Evolutionary conservation across 495 filamentous ascomycete genomes (phyloP).

Genomic region (Penicillium coprophilum): DNA sequence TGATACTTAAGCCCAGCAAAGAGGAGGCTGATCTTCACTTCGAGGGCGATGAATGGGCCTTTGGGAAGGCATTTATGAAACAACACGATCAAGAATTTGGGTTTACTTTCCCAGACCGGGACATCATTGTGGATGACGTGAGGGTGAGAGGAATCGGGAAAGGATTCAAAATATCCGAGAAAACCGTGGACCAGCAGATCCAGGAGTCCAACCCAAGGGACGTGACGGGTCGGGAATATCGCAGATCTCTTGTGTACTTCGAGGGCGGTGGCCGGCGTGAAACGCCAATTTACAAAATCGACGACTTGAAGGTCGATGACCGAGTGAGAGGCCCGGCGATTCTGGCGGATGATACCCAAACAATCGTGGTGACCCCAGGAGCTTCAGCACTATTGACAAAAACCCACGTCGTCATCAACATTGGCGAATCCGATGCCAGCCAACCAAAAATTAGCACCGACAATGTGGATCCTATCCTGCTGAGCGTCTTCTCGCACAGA

Average conservation of each 20-base stretch:
- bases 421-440: conserved; percentile 37
- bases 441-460: conserved; percentile 40
- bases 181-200: conserved; percentile 83
- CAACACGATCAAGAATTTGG: conserved; percentile 95
- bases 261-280: conserved; percentile 66
- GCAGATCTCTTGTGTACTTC: conserved; percentile 40
- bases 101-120: conserved; percentile 76
- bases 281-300: conserved; percentile 80
- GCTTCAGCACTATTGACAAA: conserved; percentile 48
- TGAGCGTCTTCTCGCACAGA: conserved; percentile 59
- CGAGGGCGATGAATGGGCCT: conserved; percentile 56
- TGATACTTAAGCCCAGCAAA: conserved; percentile 50
- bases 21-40: conserved; percentile 20
- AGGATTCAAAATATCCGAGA: conserved; percentile 60
- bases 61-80: conserved; percentile 76
- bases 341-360: conserved; percentile 88
- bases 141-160: conserved; percentile 82
- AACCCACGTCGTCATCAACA: conserved; percentile 34
- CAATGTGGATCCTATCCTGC: conserved; percentile 68
- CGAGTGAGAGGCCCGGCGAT: conserved; percentile 81
- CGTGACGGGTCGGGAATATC: conserved; percentile 31
- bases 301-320: conserved; percentile 68
- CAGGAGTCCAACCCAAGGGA: conserved; percentile 57
- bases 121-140: conserved; percentile 92
- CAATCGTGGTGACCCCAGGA: conserved; percentile 82